Evolutionary conservation across 2,329 filamentous ascomycete genomes (phyloP).

Genomic region (Magnaporthiopsis rhizophila): DNA sequence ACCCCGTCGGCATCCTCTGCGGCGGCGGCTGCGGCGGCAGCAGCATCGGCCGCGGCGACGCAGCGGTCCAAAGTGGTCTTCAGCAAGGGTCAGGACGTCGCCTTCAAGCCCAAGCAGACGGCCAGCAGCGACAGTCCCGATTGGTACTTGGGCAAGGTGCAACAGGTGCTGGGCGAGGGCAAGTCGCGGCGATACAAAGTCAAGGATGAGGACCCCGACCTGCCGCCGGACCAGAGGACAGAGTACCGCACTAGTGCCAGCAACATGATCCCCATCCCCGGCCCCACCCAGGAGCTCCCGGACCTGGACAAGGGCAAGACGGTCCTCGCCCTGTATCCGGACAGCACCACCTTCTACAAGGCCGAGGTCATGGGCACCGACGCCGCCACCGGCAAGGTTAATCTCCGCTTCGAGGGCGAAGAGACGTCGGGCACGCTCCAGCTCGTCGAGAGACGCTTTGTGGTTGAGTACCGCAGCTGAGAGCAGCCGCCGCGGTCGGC

Average conservation of each 20-base stretch:
- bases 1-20: background rate
- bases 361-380: constrained; percentile 71
- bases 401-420: constrained; percentile 72
- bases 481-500: background rate
- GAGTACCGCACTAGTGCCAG: constrained; percentile 65
- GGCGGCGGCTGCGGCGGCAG: background rate
- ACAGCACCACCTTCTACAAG: constrained; percentile 80
- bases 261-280: constrained; percentile 70
- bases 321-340: constrained; percentile 71
- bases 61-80: constrained; percentile 47
- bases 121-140: constrained; percentile 41
- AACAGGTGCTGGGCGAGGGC: constrained; percentile 65
- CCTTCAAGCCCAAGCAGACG: constrained; percentile 52
- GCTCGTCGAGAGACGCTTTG: constrained; percentile 67
- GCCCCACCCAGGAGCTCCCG: constrained; percentile 41
- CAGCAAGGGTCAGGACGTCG: constrained; percentile 55
- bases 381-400: constrained; percentile 41
- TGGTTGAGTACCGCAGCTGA: constrained; percentile 57
- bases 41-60: constrained; percentile 28
- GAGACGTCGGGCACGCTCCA: constrained; percentile 67
- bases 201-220: constrained; percentile 70
- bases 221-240: constrained; percentile 49
- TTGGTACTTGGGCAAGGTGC: constrained; percentile 73
- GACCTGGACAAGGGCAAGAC: constrained; percentile 61
- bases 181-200: constrained; percentile 74